phyloP scores from a whole-genome alignment of 192 early-diverging fungal genomes.

The Lunasporangiospora selenospora region DNA sequence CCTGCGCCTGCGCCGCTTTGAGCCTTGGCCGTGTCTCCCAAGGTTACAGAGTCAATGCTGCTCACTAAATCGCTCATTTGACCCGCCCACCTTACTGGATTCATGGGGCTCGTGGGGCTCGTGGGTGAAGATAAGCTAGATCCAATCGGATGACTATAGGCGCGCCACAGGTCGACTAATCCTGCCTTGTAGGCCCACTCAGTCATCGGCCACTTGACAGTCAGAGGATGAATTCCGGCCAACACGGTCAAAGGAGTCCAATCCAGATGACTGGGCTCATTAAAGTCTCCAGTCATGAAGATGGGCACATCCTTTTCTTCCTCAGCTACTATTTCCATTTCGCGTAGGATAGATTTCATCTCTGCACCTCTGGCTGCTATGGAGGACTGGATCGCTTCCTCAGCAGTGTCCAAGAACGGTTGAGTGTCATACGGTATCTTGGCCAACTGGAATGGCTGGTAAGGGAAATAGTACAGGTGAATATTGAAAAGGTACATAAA shows the following conservation, averaged over 20 bases:
- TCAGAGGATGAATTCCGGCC: conserved; percentile 38
- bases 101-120: conserved; percentile 2
- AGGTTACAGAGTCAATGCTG: too few relatives aligned
- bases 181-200: conserved; percentile 34
- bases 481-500: conserved; percentile 52
- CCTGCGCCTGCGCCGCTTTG: too few relatives aligned
- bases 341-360: conserved; percentile 29
- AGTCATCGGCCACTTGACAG: conserved; percentile 36
- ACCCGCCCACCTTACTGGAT: too few relatives aligned
- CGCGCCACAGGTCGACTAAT: conserved; percentile 46
- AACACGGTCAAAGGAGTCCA: conserved; percentile 41
- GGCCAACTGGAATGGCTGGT: conserved; percentile 51
- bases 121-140: conserved; percentile 2
- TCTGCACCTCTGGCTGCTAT: conserved; percentile 29
- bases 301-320: conserved; percentile 38
- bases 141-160: conserved; percentile 1
- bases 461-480: conserved; percentile 48
- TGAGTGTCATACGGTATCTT: conserved; percentile 43
- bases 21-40: too few relatives aligned
- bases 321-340: conserved; percentile 27
- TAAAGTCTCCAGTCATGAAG: conserved; percentile 48
- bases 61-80: too few relatives aligned
- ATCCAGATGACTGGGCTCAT: conserved; percentile 52
- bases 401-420: conserved; percentile 29
- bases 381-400: conserved; percentile 42